Evolutionary conservation across 2,329 filamentous ascomycete genomes (phyloP), one percentile per base, ranked within the genome.

Genomic region (Trichoderma cornu-damae): DNA sequence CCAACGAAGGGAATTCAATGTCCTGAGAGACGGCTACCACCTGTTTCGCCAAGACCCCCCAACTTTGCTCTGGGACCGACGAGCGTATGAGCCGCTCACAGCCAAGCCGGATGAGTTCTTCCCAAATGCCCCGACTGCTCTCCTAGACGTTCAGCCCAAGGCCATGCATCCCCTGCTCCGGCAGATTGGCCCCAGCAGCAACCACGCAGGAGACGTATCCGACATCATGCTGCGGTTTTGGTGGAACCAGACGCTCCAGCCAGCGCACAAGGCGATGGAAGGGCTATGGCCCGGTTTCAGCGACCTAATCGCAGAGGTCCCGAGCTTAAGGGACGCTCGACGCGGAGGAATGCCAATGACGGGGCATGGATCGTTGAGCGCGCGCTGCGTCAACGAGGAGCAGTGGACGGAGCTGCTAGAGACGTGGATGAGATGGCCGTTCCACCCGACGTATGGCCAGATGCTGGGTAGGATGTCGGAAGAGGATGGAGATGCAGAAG

Each of bases 121-220:
- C 68, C 90, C 89, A 1, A 75, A 79, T 22, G 70, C 77, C 7
- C 73, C 77, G 6, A 75, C 83, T 56, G 72, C 75, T 9, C 79
- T 93, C 3, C 68, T 91, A 14, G 88, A 91, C 68, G 75, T 90
- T 59, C 81, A 85, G 62, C 88, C 89, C 3, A 78, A 79, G 62
- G 67, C 75, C 2, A 71, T 79, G 60, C 75, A 78, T 63, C 75
- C 73, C 1, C 63, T 81, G 2, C 65, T 86, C 18, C 75, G 75
- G 6, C 67, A 79, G 54, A 70, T 72, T 54, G 79, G 79, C 0
- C 68, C 72, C 2, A 59, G 55, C 1, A 71, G 70, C 2, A 70
- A 65, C 24, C 75, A 73, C 38, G 67, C 73, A 1, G 79, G 76
- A 43, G 79, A 83, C 63, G 71, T 75, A 8, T 78, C 83, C 20